phyloP scores from a whole-genome alignment of 2,329 filamentous ascomycete genomes.

The Pestalotiopsis sp. region DNA sequence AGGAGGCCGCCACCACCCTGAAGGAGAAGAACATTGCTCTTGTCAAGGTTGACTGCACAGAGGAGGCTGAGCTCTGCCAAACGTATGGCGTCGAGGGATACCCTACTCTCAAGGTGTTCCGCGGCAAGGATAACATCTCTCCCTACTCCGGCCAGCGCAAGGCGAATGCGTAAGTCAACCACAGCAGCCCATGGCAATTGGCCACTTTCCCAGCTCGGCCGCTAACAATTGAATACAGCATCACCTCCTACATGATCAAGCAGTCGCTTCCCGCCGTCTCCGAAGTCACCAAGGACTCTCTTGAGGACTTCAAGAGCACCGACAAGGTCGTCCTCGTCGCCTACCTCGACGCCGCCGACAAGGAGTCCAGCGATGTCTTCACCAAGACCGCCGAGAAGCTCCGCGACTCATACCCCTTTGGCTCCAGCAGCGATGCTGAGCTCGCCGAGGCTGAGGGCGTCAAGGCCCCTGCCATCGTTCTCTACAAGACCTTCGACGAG shows the following conservation, averaged over 20 bases:
- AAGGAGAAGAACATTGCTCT: slow-evolving; percentile 88
- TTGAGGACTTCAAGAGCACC: slow-evolving; percentile 95
- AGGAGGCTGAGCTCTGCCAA: slow-evolving; percentile 89
- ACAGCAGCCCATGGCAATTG: too few relatives aligned
- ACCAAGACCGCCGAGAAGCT: slow-evolving; percentile 71
- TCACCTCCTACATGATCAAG: slow-evolving; percentile 93
- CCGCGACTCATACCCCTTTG: slow-evolving; percentile 92
- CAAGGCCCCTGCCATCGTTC: slow-evolving; percentile 81
- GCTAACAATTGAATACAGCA: slow-evolving; percentile 39
- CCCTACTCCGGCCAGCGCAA: slow-evolving; percentile 91
- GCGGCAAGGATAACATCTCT: slow-evolving; percentile 77
- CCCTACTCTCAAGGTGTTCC: slow-evolving; percentile 99
- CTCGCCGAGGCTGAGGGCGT: slow-evolving; percentile 91
- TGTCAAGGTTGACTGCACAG: slow-evolving; percentile 93
- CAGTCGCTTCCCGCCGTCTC: slow-evolving; percentile 95
- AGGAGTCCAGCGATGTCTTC: slow-evolving; percentile 87
- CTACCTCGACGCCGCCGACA: slow-evolving; percentile 80
- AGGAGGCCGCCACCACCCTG: slow-evolving; percentile 79
- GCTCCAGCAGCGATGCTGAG: slow-evolving; percentile 78
- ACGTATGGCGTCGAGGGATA: slow-evolving; percentile 93
- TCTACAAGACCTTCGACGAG: slow-evolving; percentile 98
- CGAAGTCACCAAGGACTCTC: slow-evolving; percentile 74
- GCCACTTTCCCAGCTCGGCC: neutral
- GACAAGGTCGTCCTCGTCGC: slow-evolving; percentile 96
- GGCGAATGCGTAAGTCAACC: slow-evolving; percentile 65